Conservation (phyloP, 139 green algal species). For the Chlorella ohadii region DNA sequence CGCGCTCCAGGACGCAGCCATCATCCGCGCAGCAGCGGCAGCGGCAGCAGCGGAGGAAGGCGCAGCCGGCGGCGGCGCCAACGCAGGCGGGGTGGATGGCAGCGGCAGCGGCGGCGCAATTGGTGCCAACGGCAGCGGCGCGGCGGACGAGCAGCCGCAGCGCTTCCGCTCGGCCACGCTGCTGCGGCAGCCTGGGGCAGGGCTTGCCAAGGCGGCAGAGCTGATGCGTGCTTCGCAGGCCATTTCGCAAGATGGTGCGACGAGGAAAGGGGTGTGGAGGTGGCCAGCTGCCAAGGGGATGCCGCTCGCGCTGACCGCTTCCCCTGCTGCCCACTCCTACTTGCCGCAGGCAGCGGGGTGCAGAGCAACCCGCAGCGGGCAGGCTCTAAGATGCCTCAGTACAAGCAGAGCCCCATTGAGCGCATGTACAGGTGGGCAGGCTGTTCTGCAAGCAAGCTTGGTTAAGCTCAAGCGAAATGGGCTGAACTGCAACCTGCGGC, state of each 20-base stretch:
- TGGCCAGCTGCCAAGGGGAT: no score
- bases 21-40: not conserved
- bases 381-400: not conserved
- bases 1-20: not conserved
- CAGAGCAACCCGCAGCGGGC: constrained; percentile 14
- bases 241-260: not conserved
- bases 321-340: no score
- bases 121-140: no score
- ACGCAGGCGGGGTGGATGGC: not conserved
- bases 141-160: not conserved
- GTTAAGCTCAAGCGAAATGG: no score
- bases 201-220: not conserved
- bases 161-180: constrained; percentile 8
- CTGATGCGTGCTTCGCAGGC: not conserved
- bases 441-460: no score
- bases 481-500: no score
- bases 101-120: not conserved
- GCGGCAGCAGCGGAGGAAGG: not conserved
- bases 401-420: constrained; percentile 29
- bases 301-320: no score
- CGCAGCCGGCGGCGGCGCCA: not conserved
- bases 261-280: no score
- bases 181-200: constrained; percentile 13
- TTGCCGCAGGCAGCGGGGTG: not conserved
- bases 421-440: constrained; percentile 22